These are phyloP conservation scores for bread wheat (Triticum aestivum) DNA, from an alignment of 176 grass and related monocot species.

Conservation along the genomic window DNA sequence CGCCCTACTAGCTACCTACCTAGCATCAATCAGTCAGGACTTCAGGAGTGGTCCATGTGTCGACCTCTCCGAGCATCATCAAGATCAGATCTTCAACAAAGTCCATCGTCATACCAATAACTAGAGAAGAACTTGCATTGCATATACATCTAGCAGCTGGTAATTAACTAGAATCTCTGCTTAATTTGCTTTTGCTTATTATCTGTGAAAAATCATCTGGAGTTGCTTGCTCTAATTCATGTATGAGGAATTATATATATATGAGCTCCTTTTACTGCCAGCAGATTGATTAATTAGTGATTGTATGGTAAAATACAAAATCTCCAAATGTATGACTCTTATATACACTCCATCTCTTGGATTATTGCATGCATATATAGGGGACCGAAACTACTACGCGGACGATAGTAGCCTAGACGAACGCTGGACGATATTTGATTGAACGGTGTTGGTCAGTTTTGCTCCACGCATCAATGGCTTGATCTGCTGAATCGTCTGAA, in stretches of 20 bases:
- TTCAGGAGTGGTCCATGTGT: background rate
- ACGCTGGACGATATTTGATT: no score
- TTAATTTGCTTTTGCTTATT: background rate
- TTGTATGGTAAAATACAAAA: background rate
- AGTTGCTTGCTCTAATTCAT: background rate
- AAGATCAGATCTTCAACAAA: background rate
- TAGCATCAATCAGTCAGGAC: background rate
- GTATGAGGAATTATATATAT: background rate
- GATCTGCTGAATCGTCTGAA: no score
- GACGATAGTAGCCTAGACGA: no score
- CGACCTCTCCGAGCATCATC: background rate
- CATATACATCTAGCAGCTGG: background rate
- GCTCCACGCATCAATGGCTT: no score
- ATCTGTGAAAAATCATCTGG: no score
- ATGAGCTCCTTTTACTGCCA: no score
- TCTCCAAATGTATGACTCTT: background rate
- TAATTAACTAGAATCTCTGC: background rate
- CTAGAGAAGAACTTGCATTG: background rate
- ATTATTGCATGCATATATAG: no score
- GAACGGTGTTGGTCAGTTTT: no score
- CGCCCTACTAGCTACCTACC: conserved; percentile 29
- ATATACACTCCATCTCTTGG: background rate
- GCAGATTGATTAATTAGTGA: background rate
- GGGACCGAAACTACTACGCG: no score
- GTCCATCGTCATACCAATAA: background rate